Base-by-base conservation (phyloP, 139 green algal species). In the Axilococcus clingmanii region DNA sequence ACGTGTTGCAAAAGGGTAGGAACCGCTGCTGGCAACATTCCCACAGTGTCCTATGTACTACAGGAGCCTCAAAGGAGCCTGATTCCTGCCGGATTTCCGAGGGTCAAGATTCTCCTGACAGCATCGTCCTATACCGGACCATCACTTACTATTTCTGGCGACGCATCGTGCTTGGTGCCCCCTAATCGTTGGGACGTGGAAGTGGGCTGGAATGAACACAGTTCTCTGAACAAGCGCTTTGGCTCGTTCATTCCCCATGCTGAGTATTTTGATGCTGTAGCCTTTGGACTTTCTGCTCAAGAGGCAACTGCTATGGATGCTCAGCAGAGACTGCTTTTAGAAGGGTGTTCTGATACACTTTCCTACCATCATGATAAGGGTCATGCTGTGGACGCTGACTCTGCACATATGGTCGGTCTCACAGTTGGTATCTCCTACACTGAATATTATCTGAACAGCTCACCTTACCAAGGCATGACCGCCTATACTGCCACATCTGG, bases 241-340 rank as follows among this genome's bases (percentile, higher is more conserved):
- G 76, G 69, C 29, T 55, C 42, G 17, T 82, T 80, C 43, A 36
- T 80, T 38, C 41, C 31, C 3, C 57, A 55, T 2, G 66, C 73
- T 1, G 59, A 74, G 19, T 23, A 68, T 16, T 95, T 95, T 62
- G 86, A 95, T 48, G 38, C 61, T 4, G 44, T 52, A 2, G 65
- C 75, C 0, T 91, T 94, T 56, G 63, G 62, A 7, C n/a, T 93
- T 1, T 49, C 52, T 12, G 23, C 42, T 4, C 27, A 44, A 5
- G 85, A 94, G 48, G 80, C 77, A 15, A 28, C 40, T 2, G 57
- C 70, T 23, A 77, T 91, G 69, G 85, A 94, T 42, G 70, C 84
- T 1, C 83, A 92, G 55, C 72, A 83, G 61, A 72, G 84, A 6
- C 31, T 92, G 36, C 63, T 86, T 37, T 55, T 89, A 40, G 66